A percentile compares a stretch with the other conserved stretches of the same genome.
These are phyloP conservation scores for Clitopilus passeckerianus DNA, from an alignment of 768 basidiomycete species.

Conservation along the genomic window DNA sequence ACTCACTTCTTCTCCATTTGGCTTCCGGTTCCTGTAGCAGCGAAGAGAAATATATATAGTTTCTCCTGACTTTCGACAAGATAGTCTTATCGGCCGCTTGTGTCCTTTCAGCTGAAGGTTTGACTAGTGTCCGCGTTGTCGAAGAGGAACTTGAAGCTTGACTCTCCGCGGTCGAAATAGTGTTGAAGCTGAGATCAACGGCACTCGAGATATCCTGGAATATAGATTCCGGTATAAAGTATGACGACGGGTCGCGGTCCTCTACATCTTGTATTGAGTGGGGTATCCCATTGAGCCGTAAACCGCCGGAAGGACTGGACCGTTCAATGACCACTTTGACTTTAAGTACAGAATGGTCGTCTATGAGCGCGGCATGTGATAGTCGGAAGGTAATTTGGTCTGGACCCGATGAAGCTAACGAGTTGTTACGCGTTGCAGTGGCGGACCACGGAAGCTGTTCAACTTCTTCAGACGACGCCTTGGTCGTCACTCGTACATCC, in stretches of 20 bases:
- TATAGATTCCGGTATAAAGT: constrained; percentile 55
- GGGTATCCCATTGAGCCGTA: constrained; percentile 84
- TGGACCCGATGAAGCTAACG: constrained; percentile 25
- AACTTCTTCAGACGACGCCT: constrained; percentile 68
- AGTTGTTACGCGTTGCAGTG: constrained; percentile 45
- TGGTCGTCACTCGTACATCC: constrained; percentile 79
- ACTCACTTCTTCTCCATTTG: constrained; percentile 89
- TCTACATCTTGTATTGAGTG: constrained; percentile 62
- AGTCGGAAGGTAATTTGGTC: constrained; percentile 62
- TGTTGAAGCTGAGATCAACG: constrained; percentile 63
- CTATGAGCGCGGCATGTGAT: constrained; percentile 64
- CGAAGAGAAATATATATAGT: constrained; percentile 98
- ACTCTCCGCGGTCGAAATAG: constrained; percentile 57
- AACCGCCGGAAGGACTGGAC: constrained; percentile 67
- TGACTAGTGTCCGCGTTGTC: constrained; percentile 24
- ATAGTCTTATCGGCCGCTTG: constrained; percentile 76
- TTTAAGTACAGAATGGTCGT: constrained; percentile 77
- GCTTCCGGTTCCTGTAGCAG: constrained; percentile 96
- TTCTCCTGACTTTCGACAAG: constrained; percentile 80
- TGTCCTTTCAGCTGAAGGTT: constrained; percentile 40
- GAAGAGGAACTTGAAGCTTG: constrained; percentile 31
- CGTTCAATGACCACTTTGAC: constrained; percentile 78
- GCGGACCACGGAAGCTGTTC: constrained; percentile 73
- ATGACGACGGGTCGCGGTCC: constrained; percentile 60
- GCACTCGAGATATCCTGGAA: constrained; percentile 71